Conservation (phyloP, 2,329 filamentous ascomycete genomes). For the Camillea tinctor region DNA sequence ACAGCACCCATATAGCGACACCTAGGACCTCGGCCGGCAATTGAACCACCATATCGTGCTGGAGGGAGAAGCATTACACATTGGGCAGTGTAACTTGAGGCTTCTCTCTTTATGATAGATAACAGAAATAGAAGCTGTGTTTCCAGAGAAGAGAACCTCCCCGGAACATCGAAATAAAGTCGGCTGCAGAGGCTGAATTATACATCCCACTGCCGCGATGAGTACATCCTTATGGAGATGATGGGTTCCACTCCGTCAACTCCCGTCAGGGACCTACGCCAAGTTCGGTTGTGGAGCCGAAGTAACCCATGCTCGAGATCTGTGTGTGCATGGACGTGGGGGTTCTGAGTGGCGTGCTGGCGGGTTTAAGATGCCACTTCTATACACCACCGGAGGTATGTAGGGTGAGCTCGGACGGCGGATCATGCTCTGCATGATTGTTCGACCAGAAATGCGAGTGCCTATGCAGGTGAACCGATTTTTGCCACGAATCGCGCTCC, state of each 20-base stretch:
- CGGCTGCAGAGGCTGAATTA: background rate
- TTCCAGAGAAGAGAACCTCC: background rate
- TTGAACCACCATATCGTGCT: slow-evolving; percentile 37
- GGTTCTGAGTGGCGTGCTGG: background rate
- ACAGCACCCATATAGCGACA: slow-evolving; percentile 33
- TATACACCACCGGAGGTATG: background rate
- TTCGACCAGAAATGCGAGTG: background rate
- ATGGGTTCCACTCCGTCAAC: background rate
- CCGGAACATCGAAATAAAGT: background rate
- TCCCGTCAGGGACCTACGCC: slow-evolving; percentile 1
- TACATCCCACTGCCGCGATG: background rate
- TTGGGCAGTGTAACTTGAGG: slow-evolving; percentile 3
- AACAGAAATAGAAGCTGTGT: background rate
- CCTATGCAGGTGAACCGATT: background rate
- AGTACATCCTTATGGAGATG: background rate
- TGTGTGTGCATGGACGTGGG: slow-evolving; percentile 17
- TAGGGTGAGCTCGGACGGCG: background rate
- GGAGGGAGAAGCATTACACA: slow-evolving; percentile 16
- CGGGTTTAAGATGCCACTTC: background rate
- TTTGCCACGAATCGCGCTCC: background rate
- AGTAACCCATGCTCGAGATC: slow-evolving; percentile 16
- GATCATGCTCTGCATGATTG: background rate
- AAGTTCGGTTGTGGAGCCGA: slow-evolving; percentile 19
- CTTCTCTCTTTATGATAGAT: background rate
- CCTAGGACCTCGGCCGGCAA: slow-evolving; percentile 35